Conservation (phyloP, 106 monocot genomes). For the Dioscorea zingiberensis region DNA sequence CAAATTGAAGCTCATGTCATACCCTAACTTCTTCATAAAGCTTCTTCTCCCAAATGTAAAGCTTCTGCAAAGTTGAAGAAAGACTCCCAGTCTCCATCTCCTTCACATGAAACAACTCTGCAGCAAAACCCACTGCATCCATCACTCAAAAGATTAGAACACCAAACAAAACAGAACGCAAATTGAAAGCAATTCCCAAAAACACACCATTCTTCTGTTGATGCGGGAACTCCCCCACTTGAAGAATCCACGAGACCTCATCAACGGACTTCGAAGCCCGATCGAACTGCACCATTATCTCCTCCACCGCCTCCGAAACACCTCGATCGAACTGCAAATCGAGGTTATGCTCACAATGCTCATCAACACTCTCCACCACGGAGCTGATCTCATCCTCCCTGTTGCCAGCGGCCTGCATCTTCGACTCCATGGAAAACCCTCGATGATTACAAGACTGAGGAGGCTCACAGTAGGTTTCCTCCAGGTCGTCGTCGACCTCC, state of each 20-base stretch:
- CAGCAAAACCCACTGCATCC: background rate
- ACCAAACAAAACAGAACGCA: background rate
- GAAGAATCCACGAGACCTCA: constrained; percentile 21
- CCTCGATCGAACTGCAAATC: background rate
- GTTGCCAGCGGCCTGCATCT: background rate
- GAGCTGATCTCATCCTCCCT: background rate
- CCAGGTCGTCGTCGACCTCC: constrained; percentile 23
- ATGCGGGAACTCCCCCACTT: constrained; percentile 24
- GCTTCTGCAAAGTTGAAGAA: constrained; percentile 48
- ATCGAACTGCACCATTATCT: constrained; percentile 21
- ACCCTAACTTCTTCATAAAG: constrained; percentile 69
- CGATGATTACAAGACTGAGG: background rate
- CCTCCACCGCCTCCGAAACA: constrained; percentile 20
- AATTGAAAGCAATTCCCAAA: background rate
- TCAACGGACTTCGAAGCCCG: constrained; percentile 18
- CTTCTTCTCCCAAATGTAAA: constrained; percentile 77
- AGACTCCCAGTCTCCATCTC: constrained; percentile 20
- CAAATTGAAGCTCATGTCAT: too few species aligned
- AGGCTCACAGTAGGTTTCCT: constrained; percentile 14
- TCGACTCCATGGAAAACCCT: background rate
- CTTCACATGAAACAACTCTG: constrained; percentile 26
- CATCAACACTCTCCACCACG: background rate
- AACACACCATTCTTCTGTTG: constrained; percentile 5
- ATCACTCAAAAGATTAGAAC: background rate
- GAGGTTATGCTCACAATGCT: background rate